Percentiles rank a stretch among this genome's conserved stretches.
These are phyloP conservation scores for Pseudogymnoascus verrucosus DNA, from an alignment of 2,329 filamentous ascomycete species.

Conservation along the genomic window DNA sequence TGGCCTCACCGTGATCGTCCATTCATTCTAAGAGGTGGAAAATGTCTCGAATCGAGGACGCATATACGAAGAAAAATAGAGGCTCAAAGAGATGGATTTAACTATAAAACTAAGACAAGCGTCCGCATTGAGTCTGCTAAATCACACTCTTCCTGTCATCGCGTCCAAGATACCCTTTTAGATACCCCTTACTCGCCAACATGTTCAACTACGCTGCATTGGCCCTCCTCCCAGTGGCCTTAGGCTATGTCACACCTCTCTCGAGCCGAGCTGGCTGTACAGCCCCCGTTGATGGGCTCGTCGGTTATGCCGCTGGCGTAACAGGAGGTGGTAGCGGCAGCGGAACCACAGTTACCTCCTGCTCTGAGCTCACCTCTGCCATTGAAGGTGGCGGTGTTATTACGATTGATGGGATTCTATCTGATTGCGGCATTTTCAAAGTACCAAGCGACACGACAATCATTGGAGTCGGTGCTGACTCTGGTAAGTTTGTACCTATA, in stretches of 20 bases:
- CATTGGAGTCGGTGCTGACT: constrained; percentile 37
- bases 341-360: constrained; percentile 39
- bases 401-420: constrained; percentile 33
- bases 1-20: background rate
- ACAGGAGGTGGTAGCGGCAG: constrained; percentile 38
- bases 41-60: background rate
- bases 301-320: background rate
- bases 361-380: constrained; percentile 33
- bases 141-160: background rate
- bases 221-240: background rate
- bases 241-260: background rate
- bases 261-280: background rate
- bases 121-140: background rate
- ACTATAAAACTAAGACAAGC: background rate
- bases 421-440: constrained; percentile 15
- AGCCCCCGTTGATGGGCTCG: background rate
- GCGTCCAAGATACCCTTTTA: background rate
- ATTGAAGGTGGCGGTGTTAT: constrained; percentile 38
- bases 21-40: background rate
- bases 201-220: background rate
- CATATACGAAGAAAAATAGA: background rate
- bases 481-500: constrained; percentile 11
- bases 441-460: constrained; percentile 37
- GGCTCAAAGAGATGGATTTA: background rate
- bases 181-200: background rate